A percentile compares a stretch with the other conserved stretches of the same genome.
These are phyloP conservation scores for Arxiozyma slooffiae DNA, from an alignment of 1,139 yeast species.

Conservation along the genomic window DNA sequence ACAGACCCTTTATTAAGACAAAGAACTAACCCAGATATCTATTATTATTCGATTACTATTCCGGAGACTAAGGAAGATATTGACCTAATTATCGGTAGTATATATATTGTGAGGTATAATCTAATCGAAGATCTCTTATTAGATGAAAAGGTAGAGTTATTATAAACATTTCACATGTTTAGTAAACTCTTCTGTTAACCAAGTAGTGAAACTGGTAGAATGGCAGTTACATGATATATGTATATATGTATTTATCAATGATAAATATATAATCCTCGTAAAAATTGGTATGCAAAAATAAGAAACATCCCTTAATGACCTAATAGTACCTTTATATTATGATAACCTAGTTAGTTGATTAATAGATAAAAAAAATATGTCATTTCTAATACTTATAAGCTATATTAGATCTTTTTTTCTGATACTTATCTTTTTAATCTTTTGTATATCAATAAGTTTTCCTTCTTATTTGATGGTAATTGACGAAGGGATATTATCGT, in stretches of 20 bases:
- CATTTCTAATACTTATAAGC: too few species aligned
- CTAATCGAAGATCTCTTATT: constrained; percentile 26
- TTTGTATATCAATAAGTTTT: too few species aligned
- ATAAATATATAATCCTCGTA: too few species aligned
- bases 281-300: background rate
- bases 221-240: background rate
- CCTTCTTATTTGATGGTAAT: too few species aligned
- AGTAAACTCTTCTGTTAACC: background rate
- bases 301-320: too few species aligned
- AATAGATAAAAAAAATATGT: too few species aligned
- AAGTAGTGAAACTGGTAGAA: background rate
- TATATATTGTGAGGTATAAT: constrained; percentile 66
- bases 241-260: background rate
- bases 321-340: too few species aligned
- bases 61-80: constrained; percentile 43
- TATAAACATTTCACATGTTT: constrained; percentile 12
- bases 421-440: too few species aligned
- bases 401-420: too few species aligned
- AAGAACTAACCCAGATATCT: constrained; percentile 19
- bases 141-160: constrained; percentile 23
- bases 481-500: too few species aligned
- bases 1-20: constrained; percentile 26
- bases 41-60: constrained; percentile 25
- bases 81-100: constrained; percentile 54
- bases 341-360: too few species aligned